phyloP scores from a whole-genome alignment of 2,329 filamentous ascomycete species.

The Aspergillus amoenus region DNA sequence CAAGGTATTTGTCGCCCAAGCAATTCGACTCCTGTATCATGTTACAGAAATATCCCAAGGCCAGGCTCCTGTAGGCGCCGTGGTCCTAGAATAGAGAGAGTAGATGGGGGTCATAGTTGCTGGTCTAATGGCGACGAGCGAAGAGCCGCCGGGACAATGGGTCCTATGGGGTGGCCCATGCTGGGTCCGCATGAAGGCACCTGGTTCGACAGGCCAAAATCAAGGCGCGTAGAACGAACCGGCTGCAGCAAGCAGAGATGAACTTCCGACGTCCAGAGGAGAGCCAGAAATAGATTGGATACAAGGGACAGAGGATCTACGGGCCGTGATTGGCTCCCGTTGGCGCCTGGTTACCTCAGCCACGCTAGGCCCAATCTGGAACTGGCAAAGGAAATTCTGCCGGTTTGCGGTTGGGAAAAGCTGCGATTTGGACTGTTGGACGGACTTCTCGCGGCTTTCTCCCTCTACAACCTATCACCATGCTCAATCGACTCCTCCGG shows the following conservation, averaged over 20 bases:
- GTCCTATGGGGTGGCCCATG: constrained; percentile 1
- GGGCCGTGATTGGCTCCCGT: constrained; percentile 25
- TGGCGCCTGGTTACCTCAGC: constrained; percentile 24
- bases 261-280: not conserved
- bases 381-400: constrained; percentile 36
- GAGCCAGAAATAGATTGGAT: constrained; percentile 5
- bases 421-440: constrained; percentile 16
- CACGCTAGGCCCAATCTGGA: constrained; percentile 29
- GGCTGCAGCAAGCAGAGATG: not conserved
- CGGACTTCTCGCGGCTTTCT: constrained; percentile 11
- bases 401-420: constrained; percentile 20
- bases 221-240: constrained; percentile 14
- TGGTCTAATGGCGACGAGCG: constrained; percentile 17
- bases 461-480: constrained; percentile 32
- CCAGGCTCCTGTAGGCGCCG: constrained; percentile 31
- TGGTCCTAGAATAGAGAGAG: constrained; percentile 26
- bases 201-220: not conserved
- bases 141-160: constrained; percentile 11
- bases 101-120: constrained; percentile 24
- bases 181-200: not conserved
- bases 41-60: constrained; percentile 19
- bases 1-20: constrained; percentile 14
- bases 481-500: constrained; percentile 44
- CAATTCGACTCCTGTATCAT: constrained; percentile 16
- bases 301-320: constrained; percentile 19